Evolutionary conservation across 1,139 yeast genomes (phyloP).

Genomic region (Magnusiomyces suaveolens): DNA sequence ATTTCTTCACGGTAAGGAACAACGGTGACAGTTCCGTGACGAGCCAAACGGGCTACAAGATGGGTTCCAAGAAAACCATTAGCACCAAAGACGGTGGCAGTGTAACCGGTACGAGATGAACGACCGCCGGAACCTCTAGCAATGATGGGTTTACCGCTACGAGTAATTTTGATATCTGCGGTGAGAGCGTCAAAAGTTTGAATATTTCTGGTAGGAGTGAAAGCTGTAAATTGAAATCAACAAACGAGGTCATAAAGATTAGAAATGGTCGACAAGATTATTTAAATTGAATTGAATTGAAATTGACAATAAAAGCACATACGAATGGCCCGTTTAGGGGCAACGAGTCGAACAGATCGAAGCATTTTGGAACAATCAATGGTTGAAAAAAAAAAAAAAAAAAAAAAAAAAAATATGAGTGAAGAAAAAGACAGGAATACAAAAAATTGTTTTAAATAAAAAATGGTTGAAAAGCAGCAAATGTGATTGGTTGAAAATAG

Average conservation of each 20-base stretch:
- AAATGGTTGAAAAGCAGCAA: conserved; percentile 8
- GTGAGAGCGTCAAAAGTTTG: conserved; percentile 34
- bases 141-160: conserved; percentile 62
- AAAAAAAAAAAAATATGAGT: not conserved
- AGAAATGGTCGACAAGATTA: not conserved
- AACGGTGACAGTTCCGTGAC: conserved; percentile 70
- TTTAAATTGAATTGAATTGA: not conserved
- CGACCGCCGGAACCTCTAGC: conserved; percentile 68
- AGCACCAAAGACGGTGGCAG: conserved; percentile 84
- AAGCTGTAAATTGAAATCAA: conserved; percentile 3
- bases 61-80: conserved; percentile 72
- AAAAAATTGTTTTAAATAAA: conserved; percentile 1
- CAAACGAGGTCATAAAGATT: not conserved
- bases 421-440: conserved; percentile 2
- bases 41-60: conserved; percentile 60
- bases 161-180: conserved; percentile 65
- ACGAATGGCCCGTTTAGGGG: conserved; percentile 13
- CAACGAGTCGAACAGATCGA: conserved; percentile 13
- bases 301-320: conserved; percentile 1
- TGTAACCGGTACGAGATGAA: conserved; percentile 83
- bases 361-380: conserved; percentile 11
- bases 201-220: conserved; percentile 20
- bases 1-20: conserved; percentile 76
- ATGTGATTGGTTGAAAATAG: conserved; percentile 10
- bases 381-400: conserved; percentile 1